Evolutionary conservation across 2,329 filamentous ascomycete species (phyloP), one percentile per base, ranked within the genome.

Genomic region (Alternaria atra): DNA sequence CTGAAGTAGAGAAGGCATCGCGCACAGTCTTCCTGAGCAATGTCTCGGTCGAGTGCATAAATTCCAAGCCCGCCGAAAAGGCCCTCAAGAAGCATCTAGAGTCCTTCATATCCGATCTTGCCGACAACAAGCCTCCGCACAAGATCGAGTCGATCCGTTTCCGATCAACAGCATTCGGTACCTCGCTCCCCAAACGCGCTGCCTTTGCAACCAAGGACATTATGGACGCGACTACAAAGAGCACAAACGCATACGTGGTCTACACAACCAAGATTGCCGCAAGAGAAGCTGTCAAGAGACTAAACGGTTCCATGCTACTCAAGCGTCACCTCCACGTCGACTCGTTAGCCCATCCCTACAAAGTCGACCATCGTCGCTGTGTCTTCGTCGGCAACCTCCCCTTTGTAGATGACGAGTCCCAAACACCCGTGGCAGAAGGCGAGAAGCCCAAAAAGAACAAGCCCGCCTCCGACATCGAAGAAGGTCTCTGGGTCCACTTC

Each of bases 311-410:
- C 1, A 83, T 92, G 15, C 85, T 98, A 3, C 87, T 99, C 15
- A 91, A 92, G 68, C 90, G 95, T 32, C 95, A 99, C 79, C 82
- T 99, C 57, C 89, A 94, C 42, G 94, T 94, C 25, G 95, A 99
- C 80, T 92, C 89, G 67, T 90, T 99, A 34, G 92, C 94, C 0
- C 93, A 97, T 79, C 95, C 95, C 0, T 85, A 91, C 13, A 87
- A 90, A 40, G 88, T 90, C 17, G 94, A 97, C 75, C 89, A 97
- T 78, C 89, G 91, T 60, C 91, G 94, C 55, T 99, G 95, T 78
- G 90, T 99, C 15, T 99, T 99, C 74, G 92, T 99, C 27, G 95
- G 95, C 47, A 99, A 99, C 75, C 86, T 99, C 1, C 93, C 93
- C 51, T 99, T 99, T 73, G 92, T 99, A 15, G 94, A 97, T 73